Evolutionary conservation across 2,329 filamentous ascomycete genomes (phyloP).

Genomic region (Chalaropsis thielavioides): DNA sequence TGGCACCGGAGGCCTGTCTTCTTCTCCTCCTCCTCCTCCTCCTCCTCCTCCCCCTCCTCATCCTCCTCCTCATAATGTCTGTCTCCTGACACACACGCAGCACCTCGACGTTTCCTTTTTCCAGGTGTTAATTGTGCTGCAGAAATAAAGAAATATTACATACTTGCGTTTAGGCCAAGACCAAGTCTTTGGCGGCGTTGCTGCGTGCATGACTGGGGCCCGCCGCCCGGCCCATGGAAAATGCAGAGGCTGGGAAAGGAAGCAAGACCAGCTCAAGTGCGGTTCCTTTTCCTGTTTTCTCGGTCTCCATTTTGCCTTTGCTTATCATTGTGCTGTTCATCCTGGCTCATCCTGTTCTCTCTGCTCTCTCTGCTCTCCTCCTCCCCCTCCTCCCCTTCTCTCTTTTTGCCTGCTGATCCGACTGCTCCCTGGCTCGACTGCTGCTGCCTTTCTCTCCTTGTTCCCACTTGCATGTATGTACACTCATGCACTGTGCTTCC

Average conservation of each 20-base stretch:
- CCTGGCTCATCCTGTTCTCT: not conserved
- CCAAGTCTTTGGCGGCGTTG: not conserved
- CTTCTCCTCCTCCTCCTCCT: not conserved
- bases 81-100: not conserved
- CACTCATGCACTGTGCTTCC: not conserved
- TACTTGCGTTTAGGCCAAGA: not conserved
- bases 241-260: conserved; percentile 5
- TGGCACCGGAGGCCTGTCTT: not conserved
- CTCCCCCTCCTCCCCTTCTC: not conserved
- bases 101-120: not conserved
- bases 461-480: not conserved
- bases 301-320: not conserved
- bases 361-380: not conserved
- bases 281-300: conserved; percentile 6
- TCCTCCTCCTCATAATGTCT: not conserved
- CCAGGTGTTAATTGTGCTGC: not conserved
- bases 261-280: not conserved
- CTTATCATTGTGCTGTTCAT: not conserved
- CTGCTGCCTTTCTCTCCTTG: not conserved
- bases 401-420: not conserved
- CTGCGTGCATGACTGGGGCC: not conserved
- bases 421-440: not conserved
- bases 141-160: not conserved
- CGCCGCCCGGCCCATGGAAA: not conserved
- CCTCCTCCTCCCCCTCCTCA: not conserved